Evolutionary conservation across 257 asterid genomes (phyloP).

Genomic region (Parsonsia alboflavescens): DNA sequence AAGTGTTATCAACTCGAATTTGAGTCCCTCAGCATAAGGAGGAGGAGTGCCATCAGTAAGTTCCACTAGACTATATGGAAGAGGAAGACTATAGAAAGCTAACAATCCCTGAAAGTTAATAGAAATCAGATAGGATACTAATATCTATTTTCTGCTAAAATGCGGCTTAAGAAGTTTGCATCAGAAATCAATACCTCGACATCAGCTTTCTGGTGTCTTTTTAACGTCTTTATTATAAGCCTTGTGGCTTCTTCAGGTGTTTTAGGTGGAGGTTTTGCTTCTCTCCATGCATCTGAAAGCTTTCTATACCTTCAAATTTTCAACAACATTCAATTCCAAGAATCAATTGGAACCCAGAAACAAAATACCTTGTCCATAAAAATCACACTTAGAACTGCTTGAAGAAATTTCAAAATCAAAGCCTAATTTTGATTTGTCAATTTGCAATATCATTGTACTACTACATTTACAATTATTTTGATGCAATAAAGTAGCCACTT

Average conservation of each 20-base stretch:
- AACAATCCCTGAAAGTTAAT: slow-evolving; percentile 44
- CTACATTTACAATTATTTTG: background rate
- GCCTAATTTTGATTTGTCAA: background rate
- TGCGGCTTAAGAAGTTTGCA: background rate
- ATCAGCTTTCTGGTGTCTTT: slow-evolving; percentile 83
- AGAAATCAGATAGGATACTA: slow-evolving; percentile 1
- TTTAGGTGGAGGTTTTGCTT: slow-evolving; percentile 77
- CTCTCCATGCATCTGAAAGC: slow-evolving; percentile 90
- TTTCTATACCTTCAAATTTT: slow-evolving; percentile 63
- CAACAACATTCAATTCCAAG: slow-evolving; percentile 1
- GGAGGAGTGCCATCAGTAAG: slow-evolving; percentile 47
- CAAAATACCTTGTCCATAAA: background rate
- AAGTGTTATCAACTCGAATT: slow-evolving; percentile 69
- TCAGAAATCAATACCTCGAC: slow-evolving; percentile 52
- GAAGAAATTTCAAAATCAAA: background rate
- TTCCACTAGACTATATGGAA: slow-evolving; percentile 64
- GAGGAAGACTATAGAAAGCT: slow-evolving; percentile 77
- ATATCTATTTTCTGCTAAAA: too few relatives aligned
- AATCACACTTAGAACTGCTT: background rate
- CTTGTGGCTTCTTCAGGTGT: slow-evolving; percentile 83
- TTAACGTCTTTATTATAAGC: slow-evolving; percentile 69
- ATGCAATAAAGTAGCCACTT: background rate
- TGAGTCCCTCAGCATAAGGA: slow-evolving; percentile 51
- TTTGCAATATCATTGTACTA: background rate
- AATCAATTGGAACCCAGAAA: background rate